These are phyloP conservation scores for Dioscorea cayenensis DNA, from an alignment of 116 monocot genomes.

Conservation along the genomic window DNA sequence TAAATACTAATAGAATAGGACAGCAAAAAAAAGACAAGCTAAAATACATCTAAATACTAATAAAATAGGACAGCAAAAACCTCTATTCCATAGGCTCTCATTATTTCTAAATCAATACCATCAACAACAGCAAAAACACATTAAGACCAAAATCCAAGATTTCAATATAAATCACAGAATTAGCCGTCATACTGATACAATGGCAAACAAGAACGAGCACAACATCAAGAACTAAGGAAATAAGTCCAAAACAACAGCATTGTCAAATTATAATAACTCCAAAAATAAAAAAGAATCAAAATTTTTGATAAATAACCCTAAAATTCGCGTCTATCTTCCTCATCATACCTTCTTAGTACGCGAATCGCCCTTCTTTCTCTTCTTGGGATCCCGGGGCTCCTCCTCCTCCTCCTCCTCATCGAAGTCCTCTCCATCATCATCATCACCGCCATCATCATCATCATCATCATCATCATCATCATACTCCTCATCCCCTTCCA, in stretches of 20 bases:
- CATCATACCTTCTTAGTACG: constrained; percentile 71
- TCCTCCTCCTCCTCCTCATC: constrained; percentile 32
- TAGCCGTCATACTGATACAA: too few relatives aligned
- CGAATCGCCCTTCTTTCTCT: constrained; percentile 24
- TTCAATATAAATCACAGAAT: too few relatives aligned
- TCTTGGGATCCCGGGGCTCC: constrained; percentile 12
- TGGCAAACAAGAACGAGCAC: neutral
- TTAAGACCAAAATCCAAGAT: too few relatives aligned
- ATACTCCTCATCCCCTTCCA: constrained; percentile 12
- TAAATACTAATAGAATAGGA: too few relatives aligned
- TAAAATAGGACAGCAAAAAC: too few relatives aligned
- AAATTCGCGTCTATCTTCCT: too few relatives aligned
- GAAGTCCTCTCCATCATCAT: constrained; percentile 20
- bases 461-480: constrained; percentile 24
- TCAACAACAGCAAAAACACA: too few relatives aligned
- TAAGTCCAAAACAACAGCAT: neutral
- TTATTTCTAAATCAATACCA: too few relatives aligned
- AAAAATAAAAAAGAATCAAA: neutral
- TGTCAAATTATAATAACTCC: neutral
- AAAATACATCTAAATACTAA: too few relatives aligned
- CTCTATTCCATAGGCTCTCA: too few relatives aligned
- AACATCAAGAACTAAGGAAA: neutral
- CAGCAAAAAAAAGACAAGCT: too few relatives aligned
- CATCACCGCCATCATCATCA: constrained; percentile 16
- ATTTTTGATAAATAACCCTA: neutral